Conservation (phyloP, 805 yeast genomes). For the Wickerhamomyces alni region DNA sequence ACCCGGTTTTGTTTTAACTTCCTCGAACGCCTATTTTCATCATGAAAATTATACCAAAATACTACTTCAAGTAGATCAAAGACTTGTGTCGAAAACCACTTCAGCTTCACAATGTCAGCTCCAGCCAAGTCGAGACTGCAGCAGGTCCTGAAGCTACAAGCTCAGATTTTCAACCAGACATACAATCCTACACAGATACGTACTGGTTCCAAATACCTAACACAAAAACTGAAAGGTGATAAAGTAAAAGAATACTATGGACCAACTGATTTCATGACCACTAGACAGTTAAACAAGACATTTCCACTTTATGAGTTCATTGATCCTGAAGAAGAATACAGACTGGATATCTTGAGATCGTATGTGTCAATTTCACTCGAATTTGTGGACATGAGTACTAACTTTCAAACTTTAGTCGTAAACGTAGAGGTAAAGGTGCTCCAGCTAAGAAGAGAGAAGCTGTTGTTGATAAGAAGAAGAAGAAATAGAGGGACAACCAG, state of each 20-base stretch:
- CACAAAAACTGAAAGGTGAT: constrained; percentile 67
- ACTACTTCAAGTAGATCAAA: too few species aligned
- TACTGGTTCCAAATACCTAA: constrained; percentile 68
- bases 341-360: constrained; percentile 36
- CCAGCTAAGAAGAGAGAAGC: constrained; percentile 64
- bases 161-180: constrained; percentile 61
- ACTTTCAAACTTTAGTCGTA: constrained; percentile 36
- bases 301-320: constrained; percentile 44
- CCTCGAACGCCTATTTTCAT: too few species aligned
- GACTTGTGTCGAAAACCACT: too few species aligned
- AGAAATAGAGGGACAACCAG: constrained; percentile 16
- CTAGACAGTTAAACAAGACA: constrained; percentile 50
- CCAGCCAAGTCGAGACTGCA: constrained; percentile 40
- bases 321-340: constrained; percentile 64
- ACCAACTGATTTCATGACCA: constrained; percentile 60
- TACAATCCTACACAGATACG: constrained; percentile 62
- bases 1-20: too few species aligned
- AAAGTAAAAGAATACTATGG: constrained; percentile 70
- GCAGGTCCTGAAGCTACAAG: constrained; percentile 52
- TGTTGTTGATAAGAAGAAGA: constrained; percentile 32
- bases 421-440: constrained; percentile 86
- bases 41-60: neutral
- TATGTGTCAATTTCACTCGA: constrained; percentile 1
- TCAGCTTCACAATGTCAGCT: constrained; percentile 24
- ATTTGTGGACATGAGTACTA: constrained; percentile 1